Conservation (phyloP, 2,329 filamentous ascomycete genomes). For the Thermomyces lanuginosus region DNA sequence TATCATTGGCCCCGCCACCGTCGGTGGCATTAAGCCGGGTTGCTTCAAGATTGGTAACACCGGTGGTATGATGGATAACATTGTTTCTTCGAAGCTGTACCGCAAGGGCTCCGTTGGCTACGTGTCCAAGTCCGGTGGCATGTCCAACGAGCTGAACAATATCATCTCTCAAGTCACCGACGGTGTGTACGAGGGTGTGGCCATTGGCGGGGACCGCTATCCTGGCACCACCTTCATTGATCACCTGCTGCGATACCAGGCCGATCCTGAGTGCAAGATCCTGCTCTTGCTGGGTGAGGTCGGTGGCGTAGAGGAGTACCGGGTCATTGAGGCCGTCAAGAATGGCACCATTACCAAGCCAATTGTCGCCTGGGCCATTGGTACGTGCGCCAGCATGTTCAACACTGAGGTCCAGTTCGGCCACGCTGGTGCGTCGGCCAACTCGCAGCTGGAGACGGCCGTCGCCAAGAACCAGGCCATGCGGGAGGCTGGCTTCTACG, state of each 20-base stretch:
- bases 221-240: conserved; percentile 98
- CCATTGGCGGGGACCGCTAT: conserved; percentile 97
- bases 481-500: conserved; percentile 84
- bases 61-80: conserved; percentile 99
- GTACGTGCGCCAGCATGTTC: conserved; percentile 98
- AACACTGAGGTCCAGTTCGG: conserved; percentile 99
- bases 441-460: conserved; percentile 97
- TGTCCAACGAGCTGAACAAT: conserved; percentile 99
- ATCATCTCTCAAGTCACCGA: conserved; percentile 93
- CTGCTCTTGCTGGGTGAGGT: conserved; percentile 92
- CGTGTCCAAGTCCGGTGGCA: conserved; percentile 98
- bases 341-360: conserved; percentile 90
- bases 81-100: conserved; percentile 98
- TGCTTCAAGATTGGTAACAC: conserved; percentile 99
- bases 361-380: conserved; percentile 97
- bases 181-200: conserved; percentile 97
- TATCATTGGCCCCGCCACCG: conserved; percentile 95
- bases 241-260: conserved; percentile 90
- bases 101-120: conserved; percentile 97
- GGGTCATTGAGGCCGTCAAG: conserved; percentile 97
- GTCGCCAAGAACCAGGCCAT: conserved; percentile 93
- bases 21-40: conserved; percentile 98
- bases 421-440: conserved; percentile 95
- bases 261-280: conserved; percentile 95
- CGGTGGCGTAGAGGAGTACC: conserved; percentile 98